Evolutionary conservation across 1,284 basidiomycete species (phyloP).

Genomic region (Ustilago sp.): DNA sequence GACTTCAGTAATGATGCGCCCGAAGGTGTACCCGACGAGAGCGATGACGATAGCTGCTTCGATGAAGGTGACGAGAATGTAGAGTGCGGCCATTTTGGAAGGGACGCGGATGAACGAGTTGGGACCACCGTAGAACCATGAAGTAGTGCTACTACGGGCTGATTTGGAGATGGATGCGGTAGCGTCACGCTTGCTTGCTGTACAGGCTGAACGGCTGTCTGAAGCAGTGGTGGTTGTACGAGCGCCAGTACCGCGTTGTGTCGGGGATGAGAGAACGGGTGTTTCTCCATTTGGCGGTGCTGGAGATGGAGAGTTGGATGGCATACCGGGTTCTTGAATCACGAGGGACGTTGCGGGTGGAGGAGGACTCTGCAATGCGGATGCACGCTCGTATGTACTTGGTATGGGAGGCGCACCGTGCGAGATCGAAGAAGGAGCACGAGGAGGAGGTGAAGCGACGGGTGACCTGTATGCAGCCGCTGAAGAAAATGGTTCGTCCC

Average conservation of each 20-base stretch:
- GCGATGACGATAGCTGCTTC: constrained; percentile 55
- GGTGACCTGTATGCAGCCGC: constrained; percentile 39
- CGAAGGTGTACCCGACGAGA: constrained; percentile 58
- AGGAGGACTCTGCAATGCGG: constrained; percentile 9
- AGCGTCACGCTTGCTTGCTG: constrained; percentile 26
- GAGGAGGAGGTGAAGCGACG: constrained; percentile 21
- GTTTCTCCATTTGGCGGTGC: constrained; percentile 11
- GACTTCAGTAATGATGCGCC: constrained; percentile 36
- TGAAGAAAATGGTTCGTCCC: constrained; percentile 32
- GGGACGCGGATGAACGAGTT: constrained; percentile 39
- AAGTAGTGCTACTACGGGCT: constrained; percentile 25
- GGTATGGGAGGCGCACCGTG: background rate
- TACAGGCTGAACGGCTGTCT: constrained; percentile 9
- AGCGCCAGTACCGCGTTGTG: background rate
- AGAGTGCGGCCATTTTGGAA: constrained; percentile 21
- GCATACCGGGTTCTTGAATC: constrained; percentile 21
- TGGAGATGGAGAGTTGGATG: constrained; percentile 8
- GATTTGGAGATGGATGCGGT: constrained; percentile 42
- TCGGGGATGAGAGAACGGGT: background rate
- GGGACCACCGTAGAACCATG: constrained; percentile 27
- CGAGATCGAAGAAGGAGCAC: background rate
- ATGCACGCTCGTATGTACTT: constrained; percentile 16
- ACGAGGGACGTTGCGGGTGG: constrained; percentile 31
- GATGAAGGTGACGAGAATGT: constrained; percentile 42
- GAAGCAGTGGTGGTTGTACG: background rate